These are phyloP conservation scores for Umbelopsis vinacea DNA, from an alignment of 192 early-diverging fungal genomes.

Conservation along the genomic window DNA sequence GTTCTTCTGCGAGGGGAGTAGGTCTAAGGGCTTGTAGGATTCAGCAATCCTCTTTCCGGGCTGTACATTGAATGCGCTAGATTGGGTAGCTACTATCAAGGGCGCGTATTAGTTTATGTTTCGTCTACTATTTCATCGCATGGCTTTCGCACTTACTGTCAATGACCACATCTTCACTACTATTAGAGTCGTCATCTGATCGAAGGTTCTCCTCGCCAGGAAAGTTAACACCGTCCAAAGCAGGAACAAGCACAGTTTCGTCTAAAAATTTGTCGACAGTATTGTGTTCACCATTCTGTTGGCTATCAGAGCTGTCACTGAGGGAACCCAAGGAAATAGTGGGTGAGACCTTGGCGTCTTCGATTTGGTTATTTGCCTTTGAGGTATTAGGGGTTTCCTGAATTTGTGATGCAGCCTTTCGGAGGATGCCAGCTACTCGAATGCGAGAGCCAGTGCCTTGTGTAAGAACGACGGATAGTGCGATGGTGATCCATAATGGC, in stretches of 20 bases:
- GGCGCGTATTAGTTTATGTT: neutral
- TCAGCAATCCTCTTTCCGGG: constrained; percentile 19
- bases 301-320: neutral
- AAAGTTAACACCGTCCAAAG: constrained; percentile 25
- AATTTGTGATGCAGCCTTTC: neutral
- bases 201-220: neutral
- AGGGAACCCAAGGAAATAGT: neutral
- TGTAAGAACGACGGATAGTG: constrained; percentile 33
- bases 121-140: neutral
- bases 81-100: constrained; percentile 3
- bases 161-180: neutral
- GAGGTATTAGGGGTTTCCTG: neutral
- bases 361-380: neutral
- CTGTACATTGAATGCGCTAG: neutral
- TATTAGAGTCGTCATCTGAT: neutral
- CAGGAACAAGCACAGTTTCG: constrained; percentile 9
- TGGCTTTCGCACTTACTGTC: neutral
- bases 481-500: constrained; percentile 45
- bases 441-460: constrained; percentile 48
- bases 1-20: constrained; percentile 35
- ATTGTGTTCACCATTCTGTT: neutral
- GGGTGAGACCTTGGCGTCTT: neutral
- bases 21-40: constrained; percentile 27
- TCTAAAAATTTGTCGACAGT: neutral
- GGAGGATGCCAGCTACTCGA: constrained; percentile 31